Conservation (phyloP, 352 stramenopile genomes). For the Globisporangium paroecandrum region DNA sequence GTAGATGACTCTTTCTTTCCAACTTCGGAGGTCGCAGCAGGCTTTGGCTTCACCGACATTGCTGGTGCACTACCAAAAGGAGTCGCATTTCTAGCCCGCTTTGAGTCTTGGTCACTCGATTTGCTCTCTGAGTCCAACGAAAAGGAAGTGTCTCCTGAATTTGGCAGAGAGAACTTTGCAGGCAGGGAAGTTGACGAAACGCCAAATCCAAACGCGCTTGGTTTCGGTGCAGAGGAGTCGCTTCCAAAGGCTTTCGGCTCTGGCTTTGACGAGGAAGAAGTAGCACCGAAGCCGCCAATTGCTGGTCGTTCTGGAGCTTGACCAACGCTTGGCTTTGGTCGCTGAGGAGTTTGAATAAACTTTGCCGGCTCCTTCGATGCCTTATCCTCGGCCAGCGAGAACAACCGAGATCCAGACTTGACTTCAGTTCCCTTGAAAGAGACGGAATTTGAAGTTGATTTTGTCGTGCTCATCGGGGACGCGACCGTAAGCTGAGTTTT, state of each 20-base stretch:
- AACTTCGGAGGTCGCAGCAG: background rate
- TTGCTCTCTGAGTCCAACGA: constrained; percentile 12
- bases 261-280: constrained; percentile 5
- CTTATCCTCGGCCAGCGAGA: constrained; percentile 59
- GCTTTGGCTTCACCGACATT: constrained; percentile 11
- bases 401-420: constrained; percentile 59
- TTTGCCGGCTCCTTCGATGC: constrained; percentile 45
- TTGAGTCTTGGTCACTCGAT: constrained; percentile 6
- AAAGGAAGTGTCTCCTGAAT: constrained; percentile 10
- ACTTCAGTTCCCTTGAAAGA: constrained; percentile 56
- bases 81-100: background rate
- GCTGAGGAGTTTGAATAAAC: constrained; percentile 45
- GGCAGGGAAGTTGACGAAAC: background rate
- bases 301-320: constrained; percentile 45
- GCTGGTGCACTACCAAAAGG: constrained; percentile 4
- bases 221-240: background rate
- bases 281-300: constrained; percentile 20
- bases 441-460: constrained; percentile 34
- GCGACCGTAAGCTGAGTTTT: constrained; percentile 59
- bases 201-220: constrained; percentile 10
- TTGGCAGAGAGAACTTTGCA: constrained; percentile 2
- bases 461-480: constrained; percentile 56
- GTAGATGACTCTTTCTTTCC: constrained; percentile 11
- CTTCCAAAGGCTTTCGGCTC: constrained; percentile 4
- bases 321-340: constrained; percentile 30